Evolutionary conservation across 805 yeast genomes (phyloP).

Genomic region (Cephaloascus fragrans): DNA sequence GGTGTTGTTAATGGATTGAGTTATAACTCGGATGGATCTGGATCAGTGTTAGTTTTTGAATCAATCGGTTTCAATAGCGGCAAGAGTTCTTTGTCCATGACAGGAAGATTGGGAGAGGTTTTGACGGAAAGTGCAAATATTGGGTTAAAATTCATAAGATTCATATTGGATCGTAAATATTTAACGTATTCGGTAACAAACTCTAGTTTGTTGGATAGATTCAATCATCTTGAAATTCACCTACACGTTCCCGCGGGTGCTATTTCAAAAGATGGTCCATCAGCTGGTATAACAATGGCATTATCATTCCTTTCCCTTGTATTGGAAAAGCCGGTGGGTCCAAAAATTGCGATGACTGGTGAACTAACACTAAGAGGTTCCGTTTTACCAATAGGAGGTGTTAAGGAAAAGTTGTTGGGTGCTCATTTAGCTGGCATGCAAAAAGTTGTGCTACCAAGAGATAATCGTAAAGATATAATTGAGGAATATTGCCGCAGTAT

Average conservation of each 20-base stretch:
- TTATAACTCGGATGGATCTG: conserved; percentile 80
- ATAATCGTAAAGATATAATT: conserved; percentile 60
- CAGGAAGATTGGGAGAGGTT: conserved; percentile 79
- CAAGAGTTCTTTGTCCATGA: conserved; percentile 42
- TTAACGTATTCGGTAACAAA: neutral
- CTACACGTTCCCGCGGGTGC: conserved; percentile 42
- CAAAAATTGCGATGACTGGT: conserved; percentile 73
- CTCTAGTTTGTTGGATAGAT: conserved; percentile 23
- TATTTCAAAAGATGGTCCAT: conserved; percentile 35
- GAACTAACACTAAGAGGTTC: conserved; percentile 74
- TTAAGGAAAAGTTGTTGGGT: conserved; percentile 67
- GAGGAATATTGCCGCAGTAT: conserved; percentile 36
- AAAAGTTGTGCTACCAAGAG: conserved; percentile 59
- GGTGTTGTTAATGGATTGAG: conserved; percentile 87
- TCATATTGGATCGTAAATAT: conserved; percentile 24
- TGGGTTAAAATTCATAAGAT: conserved; percentile 63
- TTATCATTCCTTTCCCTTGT: conserved; percentile 33
- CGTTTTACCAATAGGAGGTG: conserved; percentile 76
- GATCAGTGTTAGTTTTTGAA: conserved; percentile 73
- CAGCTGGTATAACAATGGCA: conserved; percentile 44
- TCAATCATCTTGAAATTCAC: conserved; percentile 48
- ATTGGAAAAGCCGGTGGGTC: conserved; percentile 31
- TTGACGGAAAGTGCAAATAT: conserved; percentile 74
- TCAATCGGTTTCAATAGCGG: conserved; percentile 54
- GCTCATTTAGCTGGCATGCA: conserved; percentile 64